Evolutionary conservation across 208 protist species (phyloP), one percentile per base, ranked within the genome.

Genomic region (Trypanosoma scelopori): DNA sequence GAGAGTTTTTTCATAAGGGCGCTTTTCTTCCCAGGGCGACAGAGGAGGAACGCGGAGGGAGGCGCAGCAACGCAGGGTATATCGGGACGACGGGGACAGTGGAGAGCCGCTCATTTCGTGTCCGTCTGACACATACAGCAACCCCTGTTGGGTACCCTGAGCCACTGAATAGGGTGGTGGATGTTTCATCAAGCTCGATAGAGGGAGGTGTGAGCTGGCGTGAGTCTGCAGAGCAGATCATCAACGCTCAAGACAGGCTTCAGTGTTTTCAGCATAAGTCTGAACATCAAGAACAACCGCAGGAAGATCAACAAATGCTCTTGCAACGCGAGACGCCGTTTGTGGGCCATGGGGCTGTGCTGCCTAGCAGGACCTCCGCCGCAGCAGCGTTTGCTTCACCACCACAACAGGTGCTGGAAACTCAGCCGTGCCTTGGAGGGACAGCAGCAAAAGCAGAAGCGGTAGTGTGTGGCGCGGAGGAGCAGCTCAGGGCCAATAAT

Each of bases 361-460:
- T 37, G 32, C 32, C 32, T 9, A 37, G 32, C 32, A 37, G 5
- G 5, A 37, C 32, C 32, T 11, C 9, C 9, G 32, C 32, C 32
- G 32, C 32, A 11, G 32, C 32, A 11, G 32, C 32, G 3, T 9
- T 37, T 37, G 9, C 32, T 37, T 37, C 32, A 11, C 5, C 32
- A 11, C 5, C 5, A 9, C 3, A 9, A 37, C 32, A 37, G 3
- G 32, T 3, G 32, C 32, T 11, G 32, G 32, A 37, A 37, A 37
- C 9, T 37, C 32, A 37, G 32, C 32, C 32, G 5, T 37, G 3
- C 32, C 9, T 37, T 11, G 32, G 22, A 46, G 11, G 73, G 74
- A 69, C 60, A 76, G 48, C 49, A 55, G 18, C 58, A 61, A 59
- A 50, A 41, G 59, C 30, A 55, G n/a, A 66, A 61, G 50, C 20